Base-by-base conservation (phyloP, 2,329 filamentous ascomycete species). In the Leptographium lundbergii region DNA sequence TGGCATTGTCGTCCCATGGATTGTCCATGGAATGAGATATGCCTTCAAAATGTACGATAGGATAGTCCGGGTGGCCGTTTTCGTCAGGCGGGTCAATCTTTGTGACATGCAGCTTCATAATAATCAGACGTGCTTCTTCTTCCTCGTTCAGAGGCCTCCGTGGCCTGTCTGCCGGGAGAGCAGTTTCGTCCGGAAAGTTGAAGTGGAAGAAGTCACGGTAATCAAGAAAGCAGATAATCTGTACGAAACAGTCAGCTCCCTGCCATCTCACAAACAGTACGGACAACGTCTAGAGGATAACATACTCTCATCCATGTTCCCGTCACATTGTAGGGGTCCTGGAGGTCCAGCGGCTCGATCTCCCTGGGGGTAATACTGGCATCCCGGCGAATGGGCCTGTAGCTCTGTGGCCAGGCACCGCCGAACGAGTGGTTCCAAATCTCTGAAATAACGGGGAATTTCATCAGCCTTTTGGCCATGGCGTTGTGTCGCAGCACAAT, bases 131-230 rank as follows among this genome's bases (percentile, higher is more conserved):
- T 22, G 84, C 85, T 1, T 85, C 87, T 73, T 91, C 86, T 61
- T 80, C 79, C 0, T 77, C 80, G 36, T 81, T 73, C 45, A 89
- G 76, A 0, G 84, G 75, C 1, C 71, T 73, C 0, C 81, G 77
- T 2, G 74, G 80, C 58, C 71, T 73, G 63, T 71, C 72, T 51
- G 65, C 69, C 1, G 71, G 72, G 1, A 75, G 69, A 13, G 73
- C 68, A 7, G 74, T 70, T 9, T 69, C 70, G 1, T 69, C 64
- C n/a, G 72, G 73, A 66, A 90, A 90, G 67, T 91, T 91, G 74
- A 84, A 90, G 24, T 73, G 72, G 68, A 85, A 87, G 42, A 91
- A 81, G 67, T 91, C 87, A 64, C 79, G 82, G 68, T 87, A 90
- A 68, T 90, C 86, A 61, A 81, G 69, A 62, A 79, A 80, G 63